Evolutionary conservation across 176 grass and related monocot genomes (phyloP).

Genomic region (Elaeis guineensis): DNA sequence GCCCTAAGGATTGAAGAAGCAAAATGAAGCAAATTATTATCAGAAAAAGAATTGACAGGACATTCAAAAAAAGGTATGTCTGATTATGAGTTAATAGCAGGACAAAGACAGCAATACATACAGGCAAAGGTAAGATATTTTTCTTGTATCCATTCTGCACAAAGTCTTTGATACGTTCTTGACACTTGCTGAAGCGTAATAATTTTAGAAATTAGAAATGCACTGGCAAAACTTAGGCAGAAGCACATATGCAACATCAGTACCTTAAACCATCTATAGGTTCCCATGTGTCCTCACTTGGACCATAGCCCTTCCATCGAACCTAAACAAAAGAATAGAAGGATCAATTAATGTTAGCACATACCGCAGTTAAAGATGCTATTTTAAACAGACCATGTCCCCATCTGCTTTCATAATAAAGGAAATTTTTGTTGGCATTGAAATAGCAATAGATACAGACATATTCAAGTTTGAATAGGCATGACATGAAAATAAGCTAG

Average conservation of each 20-base stretch:
- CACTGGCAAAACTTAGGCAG: neutral
- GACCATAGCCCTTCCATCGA: conserved; percentile 73
- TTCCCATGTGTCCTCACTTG: conserved; percentile 75
- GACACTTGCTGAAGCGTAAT: conserved; percentile 38
- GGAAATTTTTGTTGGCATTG: too few relatives aligned
- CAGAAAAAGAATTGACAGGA: neutral
- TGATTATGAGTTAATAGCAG: neutral
- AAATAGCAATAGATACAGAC: neutral
- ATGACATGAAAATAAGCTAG: conserved; percentile 1
- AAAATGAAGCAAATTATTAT: neutral
- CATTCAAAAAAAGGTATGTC: neutral
- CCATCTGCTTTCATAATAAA: too few relatives aligned
- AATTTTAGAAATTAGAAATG: conserved; percentile 18
- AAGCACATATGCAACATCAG: neutral
- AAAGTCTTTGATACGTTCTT: conserved; percentile 62
- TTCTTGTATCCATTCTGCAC: conserved; percentile 39
- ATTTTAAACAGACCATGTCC: too few relatives aligned
- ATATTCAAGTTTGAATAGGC: neutral
- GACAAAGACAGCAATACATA: conserved; percentile 17
- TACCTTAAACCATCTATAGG: conserved; percentile 71
- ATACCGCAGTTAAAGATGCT: too few relatives aligned
- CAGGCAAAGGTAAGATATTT: conserved; percentile 62
- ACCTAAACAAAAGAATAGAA: conserved; percentile 31
- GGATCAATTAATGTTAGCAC: too few relatives aligned
- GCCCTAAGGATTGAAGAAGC: conserved; percentile 28